Evolutionary conservation across 805 yeast genomes (phyloP), one percentile per base, ranked within the genome.

Genomic region (Spathaspora passalidarum): DNA sequence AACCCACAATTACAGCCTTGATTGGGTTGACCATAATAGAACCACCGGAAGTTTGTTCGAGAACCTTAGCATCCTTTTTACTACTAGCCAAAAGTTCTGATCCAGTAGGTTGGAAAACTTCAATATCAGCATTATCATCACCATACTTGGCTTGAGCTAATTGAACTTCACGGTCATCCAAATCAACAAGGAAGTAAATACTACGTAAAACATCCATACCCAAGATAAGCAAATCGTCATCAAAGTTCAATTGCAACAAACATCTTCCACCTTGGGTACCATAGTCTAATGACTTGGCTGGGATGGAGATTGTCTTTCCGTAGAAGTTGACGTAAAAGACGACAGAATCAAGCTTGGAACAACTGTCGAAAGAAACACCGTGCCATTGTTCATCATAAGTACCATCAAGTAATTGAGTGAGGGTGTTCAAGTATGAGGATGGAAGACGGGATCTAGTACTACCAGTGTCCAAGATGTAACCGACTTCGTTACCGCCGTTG

Each of bases 191-290:
- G 19, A 80, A 72, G 59, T 83, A 85, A 1, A 83, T 82, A 46
- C 78, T 73, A 43, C 87, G 71, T 50, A 86, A 63, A 56, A 85
- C 77, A 38, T 77, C 73, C 57, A 83, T 89, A 10, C 92, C 92
- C 23, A 86, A 66, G 44, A 82, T 39, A 29, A 25, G 6, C 6
- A 39, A 16, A 5, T 44, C 19, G 38, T 49, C 43, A n/a, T 46
- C 48, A 17, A 49, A 48, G 18, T 18, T 20, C 21, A 39, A 16
- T 17, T 25, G 22, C 20, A 39, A 23, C 13, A 25, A 7, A 39
- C 42, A 39, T n/a, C 23, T 10, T 7, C 17, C 38, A 4, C 34
- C 34, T 21, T 11, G n/a, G 13, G 5, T 17, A 18, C 18, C 35
- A 16, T 14, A 32, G 5, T 19, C 25, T n/a, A 25, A n/a, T 18